Percentiles rank a stretch among this genome's conserved stretches.
Conservation (phyloP, 2,329 filamentous ascomycete species). For the Capronia epimyces region DNA sequence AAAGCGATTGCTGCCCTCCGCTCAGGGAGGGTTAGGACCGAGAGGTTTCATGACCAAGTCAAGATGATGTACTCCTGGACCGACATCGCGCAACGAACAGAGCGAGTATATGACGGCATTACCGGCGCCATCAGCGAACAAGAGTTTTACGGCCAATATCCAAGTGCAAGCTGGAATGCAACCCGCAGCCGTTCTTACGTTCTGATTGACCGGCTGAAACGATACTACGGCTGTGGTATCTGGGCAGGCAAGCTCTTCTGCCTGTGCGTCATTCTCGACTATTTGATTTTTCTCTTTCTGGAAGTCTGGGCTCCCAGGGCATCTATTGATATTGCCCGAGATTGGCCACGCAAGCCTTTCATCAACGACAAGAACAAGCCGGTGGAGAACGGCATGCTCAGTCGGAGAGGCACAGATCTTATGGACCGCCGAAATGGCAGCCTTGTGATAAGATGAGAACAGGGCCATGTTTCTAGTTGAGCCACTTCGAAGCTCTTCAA, state of each 20-base stretch:
- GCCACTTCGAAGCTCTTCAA: no score
- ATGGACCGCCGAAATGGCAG: slow-evolving; percentile 30
- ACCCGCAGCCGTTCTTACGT: slow-evolving; percentile 70
- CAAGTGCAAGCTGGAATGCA: slow-evolving; percentile 63
- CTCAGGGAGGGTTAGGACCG: slow-evolving; percentile 79
- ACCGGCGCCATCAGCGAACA: slow-evolving; percentile 77
- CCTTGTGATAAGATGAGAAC: slow-evolving; percentile 22
- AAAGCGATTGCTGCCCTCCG: slow-evolving; percentile 82
- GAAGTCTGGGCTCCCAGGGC: slow-evolving; percentile 82
- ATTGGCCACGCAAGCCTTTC: slow-evolving; percentile 75
- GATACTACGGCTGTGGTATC: slow-evolving; percentile 96
- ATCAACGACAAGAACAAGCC: slow-evolving; percentile 32
- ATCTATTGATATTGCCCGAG: slow-evolving; percentile 79
- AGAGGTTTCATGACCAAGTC: slow-evolving; percentile 93
- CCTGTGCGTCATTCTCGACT: slow-evolving; percentile 88
- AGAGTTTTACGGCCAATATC: slow-evolving; percentile 80
- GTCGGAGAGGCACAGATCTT: slow-evolving; percentile 24
- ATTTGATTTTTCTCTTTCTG: slow-evolving; percentile 78
- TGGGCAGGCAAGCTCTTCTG: slow-evolving; percentile 99
- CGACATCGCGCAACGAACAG: slow-evolving; percentile 87
- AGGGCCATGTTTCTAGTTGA: no score
- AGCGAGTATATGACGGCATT: slow-evolving; percentile 92
- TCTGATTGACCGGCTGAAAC: slow-evolving; percentile 86
- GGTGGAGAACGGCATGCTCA: slow-evolving; percentile 25
- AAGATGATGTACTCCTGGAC: slow-evolving; percentile 99